Evolutionary conservation across 192 early-diverging fungal species (phyloP).

Genomic region (Gigaspora rosea): DNA sequence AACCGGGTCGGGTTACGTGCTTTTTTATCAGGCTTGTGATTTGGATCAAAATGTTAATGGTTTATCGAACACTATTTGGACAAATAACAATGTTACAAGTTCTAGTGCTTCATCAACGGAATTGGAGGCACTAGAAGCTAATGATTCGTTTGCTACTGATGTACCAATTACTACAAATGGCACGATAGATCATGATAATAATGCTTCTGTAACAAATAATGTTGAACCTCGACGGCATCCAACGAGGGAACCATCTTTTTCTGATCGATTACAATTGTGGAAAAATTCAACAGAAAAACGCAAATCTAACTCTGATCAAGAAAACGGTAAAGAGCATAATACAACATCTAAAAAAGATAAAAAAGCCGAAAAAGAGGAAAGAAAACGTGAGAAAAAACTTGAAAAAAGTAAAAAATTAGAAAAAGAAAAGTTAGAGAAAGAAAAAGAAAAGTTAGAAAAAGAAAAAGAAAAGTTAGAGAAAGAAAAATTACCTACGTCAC

Average conservation of each 20-base stretch:
- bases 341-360: constrained; percentile 25
- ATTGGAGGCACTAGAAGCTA: neutral
- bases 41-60: constrained; percentile 34
- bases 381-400: constrained; percentile 3
- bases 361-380: constrained; percentile 22
- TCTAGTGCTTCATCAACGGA: constrained; percentile 21
- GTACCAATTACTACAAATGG: neutral
- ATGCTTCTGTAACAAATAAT: neutral
- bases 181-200: neutral
- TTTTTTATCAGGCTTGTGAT: constrained; percentile 73
- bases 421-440: neutral
- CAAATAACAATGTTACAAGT: neutral
- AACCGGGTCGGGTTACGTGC: constrained; percentile 76
- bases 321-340: neutral
- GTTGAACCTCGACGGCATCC: neutral
- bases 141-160: neutral
- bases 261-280: neutral
- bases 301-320: constrained; percentile 27
- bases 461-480: no score
- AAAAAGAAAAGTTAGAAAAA: no score
- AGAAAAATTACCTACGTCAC: no score
- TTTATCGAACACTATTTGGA: constrained; percentile 9
- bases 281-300: constrained; percentile 23
- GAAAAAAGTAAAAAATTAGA: constrained; percentile 12
- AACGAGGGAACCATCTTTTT: constrained; percentile 25